Base-by-base conservation (phyloP, 2,329 filamentous ascomycete genomes). In the Dryadomyces quercivorus region DNA sequence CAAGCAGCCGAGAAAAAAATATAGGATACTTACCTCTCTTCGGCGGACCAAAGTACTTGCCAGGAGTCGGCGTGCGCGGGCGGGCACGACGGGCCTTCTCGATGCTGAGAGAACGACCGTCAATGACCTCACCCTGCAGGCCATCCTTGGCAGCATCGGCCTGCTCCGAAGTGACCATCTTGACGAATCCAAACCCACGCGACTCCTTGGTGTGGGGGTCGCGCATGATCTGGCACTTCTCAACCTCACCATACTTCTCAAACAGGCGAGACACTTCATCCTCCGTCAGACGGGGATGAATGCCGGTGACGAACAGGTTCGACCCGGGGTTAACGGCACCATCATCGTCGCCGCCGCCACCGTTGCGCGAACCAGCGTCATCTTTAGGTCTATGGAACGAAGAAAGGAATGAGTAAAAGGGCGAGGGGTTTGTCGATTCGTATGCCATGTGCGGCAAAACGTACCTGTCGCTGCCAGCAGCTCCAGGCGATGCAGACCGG, bases 171-270 rank as follows among this genome's bases (percentile, higher is more conserved):
- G 89, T 94, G 58, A 90, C 84, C 92, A 98, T 97, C 77, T 98
- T 97, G 69, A 98, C 93, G 75, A 98, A 98, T 55, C 93, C 93
- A 62, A 98, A 98, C 61, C 93, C 93, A 71, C 93, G 93, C 63
- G 92, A 97, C 73, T 98, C 93, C 74, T 95, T 95, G 66, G 88
- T 94, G 72, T 98, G 93, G 59, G 93, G 93, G 67, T 98, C 93
- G 66, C 92, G 84, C 93, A 98, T 98, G 75, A 98, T 98, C 71
- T 96, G 94, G 76, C 92, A 97, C 74, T 94, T 97, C 75, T 97
- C 92, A 52, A 98, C 93, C 68, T 95, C 90, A 63, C 93, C 93
- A 66, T 97, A 97, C 74, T 97, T 98, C 74, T 96, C 90, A 67
- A 98, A 98, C 61, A 98, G 84, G 69, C 90, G 90, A 54, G 87